Base-by-base conservation (phyloP, 768 basidiomycete genomes). In the Fomitopsis pulvina region DNA sequence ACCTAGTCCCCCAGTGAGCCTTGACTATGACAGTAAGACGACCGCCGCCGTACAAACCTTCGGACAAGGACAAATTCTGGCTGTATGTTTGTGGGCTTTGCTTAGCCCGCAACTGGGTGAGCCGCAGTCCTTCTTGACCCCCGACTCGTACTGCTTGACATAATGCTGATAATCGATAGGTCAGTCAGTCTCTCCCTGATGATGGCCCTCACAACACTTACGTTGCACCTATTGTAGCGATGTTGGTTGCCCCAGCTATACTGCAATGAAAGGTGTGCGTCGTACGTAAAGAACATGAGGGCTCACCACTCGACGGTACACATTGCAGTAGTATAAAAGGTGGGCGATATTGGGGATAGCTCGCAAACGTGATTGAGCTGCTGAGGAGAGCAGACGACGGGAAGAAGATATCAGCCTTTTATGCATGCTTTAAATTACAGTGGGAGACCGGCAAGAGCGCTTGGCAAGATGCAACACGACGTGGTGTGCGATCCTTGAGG, bases 201-300 rank as follows among this genome's bases (percentile, higher is more conserved):
- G 37, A 40, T 22, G 21, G n/a, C 32, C 28, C 8, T 22, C 30
- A 11, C 16, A 20, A 9, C 12, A 32, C 56, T 32, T 47, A 61
- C 62, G 52, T 61, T 48, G 57, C 63, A 64, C 28, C 56, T 57
- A 37, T 18, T 18, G 18, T 37, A 37, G 52, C 63, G 60, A 47
- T 64, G 60, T 55, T 59, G 62, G 54, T 64, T 63, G 44, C 62
- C 62, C 48, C 59, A 61, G 55, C 62, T 63, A 48, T n/a, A n/a
- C n/a, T n/a, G n/a, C n/a, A n/a, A n/a, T n/a, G n/a, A n/a, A 26
- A 21, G 10, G 3, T 38, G 24, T 39, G 34, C 46, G 39, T 22
- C 16, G 28, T 27, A 43, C 41, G 4, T 30, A 25, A 14, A 26
- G 47, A 28, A 43, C 61, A n/a, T n/a, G n/a, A n/a, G n/a, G n/a